These are phyloP conservation scores for Euphorbia celastroides DNA, from an alignment of 441 rosid species.

Conservation along the genomic window DNA sequence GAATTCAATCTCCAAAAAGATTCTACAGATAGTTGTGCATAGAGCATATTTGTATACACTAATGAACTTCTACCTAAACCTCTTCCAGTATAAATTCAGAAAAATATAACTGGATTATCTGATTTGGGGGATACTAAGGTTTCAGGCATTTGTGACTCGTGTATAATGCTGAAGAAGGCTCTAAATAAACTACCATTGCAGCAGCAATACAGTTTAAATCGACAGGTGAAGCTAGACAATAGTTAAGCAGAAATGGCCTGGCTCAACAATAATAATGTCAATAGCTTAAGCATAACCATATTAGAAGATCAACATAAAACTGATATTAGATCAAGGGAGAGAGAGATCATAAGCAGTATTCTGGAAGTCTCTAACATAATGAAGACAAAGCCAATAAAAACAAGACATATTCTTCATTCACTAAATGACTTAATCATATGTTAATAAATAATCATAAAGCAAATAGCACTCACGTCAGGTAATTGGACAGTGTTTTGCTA, in stretches of 20 bases:
- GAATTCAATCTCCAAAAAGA: neutral
- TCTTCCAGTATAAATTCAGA: neutral
- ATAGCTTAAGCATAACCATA: neutral
- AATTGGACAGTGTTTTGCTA: constrained; percentile 87
- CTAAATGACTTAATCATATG: neutral
- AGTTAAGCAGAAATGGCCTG: neutral
- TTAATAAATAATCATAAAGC: constrained; percentile 8
- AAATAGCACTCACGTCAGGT: constrained; percentile 49
- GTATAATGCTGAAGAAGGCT: neutral
- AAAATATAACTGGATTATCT: neutral
- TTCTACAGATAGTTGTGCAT: neutral
- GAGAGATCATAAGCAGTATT: neutral
- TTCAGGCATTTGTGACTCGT: neutral
- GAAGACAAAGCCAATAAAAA: neutral
- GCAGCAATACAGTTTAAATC: neutral
- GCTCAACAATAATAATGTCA: neutral
- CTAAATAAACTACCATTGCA: neutral
- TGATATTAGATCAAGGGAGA: neutral
- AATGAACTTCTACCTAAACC: neutral
- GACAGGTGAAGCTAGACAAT: neutral
- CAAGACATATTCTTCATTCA: neutral
- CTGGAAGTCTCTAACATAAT: neutral
- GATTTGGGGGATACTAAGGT: neutral
- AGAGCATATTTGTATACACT: neutral
- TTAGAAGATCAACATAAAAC: neutral